phyloP scores from a whole-genome alignment of 1,284 basidiomycete species.

The Sporisorium sorghi region DNA sequence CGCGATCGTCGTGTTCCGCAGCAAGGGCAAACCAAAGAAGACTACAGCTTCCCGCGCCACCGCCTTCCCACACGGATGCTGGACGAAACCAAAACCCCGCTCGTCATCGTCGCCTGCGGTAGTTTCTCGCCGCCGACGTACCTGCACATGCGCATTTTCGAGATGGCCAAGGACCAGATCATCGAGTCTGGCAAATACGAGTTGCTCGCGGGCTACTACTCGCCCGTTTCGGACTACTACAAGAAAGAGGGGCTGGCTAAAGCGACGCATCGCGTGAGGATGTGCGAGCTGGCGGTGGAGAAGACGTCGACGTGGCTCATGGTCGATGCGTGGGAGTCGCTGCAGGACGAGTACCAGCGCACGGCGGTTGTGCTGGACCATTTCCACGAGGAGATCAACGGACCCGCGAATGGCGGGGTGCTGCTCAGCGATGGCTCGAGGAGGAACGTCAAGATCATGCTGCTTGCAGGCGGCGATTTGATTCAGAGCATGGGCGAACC shows the following conservation, averaged over 20 bases:
- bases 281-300: slow-evolving; percentile 69
- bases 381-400: slow-evolving; percentile 92
- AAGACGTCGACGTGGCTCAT: slow-evolving; percentile 73
- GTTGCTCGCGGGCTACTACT: slow-evolving; percentile 92
- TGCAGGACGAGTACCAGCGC: slow-evolving; percentile 88
- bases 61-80: slow-evolving; percentile 64
- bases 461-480: slow-evolving; percentile 95
- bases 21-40: slow-evolving; percentile 58
- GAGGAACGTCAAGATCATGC: slow-evolving; percentile 77
- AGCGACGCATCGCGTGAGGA: slow-evolving; percentile 67
- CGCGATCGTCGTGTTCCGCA: slow-evolving; percentile 48
- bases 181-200: slow-evolving; percentile 92
- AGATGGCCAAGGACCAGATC: slow-evolving; percentile 96
- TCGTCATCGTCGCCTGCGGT: slow-evolving; percentile 73
- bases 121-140: slow-evolving; percentile 75
- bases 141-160: slow-evolving; percentile 85
- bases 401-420: slow-evolving; percentile 67
- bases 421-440: slow-evolving; percentile 58
- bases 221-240: slow-evolving; percentile 77
- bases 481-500: slow-evolving; percentile 98
- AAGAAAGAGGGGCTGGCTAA: slow-evolving; percentile 68
- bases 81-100: slow-evolving; percentile 65
- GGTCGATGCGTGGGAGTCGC: slow-evolving; percentile 97
- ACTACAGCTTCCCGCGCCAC: slow-evolving; percentile 66
- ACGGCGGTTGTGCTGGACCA: slow-evolving; percentile 96